phyloP scores from a whole-genome alignment of 176 grass and related monocot species.

The Zoysia pacifica region DNA sequence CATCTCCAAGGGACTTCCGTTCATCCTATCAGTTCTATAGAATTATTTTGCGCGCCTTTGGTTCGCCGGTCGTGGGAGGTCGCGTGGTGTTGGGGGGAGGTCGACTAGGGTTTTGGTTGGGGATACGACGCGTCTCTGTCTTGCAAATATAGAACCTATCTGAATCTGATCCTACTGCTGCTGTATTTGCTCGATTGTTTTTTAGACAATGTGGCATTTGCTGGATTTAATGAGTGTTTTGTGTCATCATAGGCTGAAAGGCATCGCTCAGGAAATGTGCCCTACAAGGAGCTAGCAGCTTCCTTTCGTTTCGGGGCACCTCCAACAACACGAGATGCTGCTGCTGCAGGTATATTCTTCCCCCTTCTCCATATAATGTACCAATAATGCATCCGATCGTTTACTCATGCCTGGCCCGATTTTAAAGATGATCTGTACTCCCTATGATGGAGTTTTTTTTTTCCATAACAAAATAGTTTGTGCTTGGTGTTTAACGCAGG shows the following conservation, averaged over 20 bases:
- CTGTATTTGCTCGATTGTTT: too few species aligned
- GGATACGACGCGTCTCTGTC: too few species aligned
- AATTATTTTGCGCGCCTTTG: too few species aligned
- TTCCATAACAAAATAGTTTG: not conserved
- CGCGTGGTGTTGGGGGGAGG: too few species aligned
- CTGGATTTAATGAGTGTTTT: not conserved
- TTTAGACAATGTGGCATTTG: too few species aligned
- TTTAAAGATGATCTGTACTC: too few species aligned
- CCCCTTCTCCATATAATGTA: not conserved
- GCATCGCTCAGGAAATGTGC: slow-evolving; percentile 6
- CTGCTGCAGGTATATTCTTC: not conserved
- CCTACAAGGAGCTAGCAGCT: slow-evolving; percentile 26
- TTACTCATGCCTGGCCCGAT: not conserved
- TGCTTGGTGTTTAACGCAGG: slow-evolving; percentile 40
- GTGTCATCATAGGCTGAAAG: slow-evolving; percentile 23
- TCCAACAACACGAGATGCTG: not conserved
- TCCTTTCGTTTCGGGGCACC: slow-evolving; percentile 10
- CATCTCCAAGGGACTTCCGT: too few species aligned
- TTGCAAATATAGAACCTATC: too few species aligned
- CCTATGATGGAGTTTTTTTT: not conserved
- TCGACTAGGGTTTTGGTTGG: too few species aligned
- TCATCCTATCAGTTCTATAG: too few species aligned
- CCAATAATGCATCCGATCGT: not conserved
- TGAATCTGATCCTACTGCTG: too few species aligned
- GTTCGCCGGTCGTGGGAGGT: too few species aligned